These are phyloP conservation scores for Lodderomyces pseudojiufengensis DNA, from an alignment of 1,139 yeast species.

Conservation along the genomic window DNA sequence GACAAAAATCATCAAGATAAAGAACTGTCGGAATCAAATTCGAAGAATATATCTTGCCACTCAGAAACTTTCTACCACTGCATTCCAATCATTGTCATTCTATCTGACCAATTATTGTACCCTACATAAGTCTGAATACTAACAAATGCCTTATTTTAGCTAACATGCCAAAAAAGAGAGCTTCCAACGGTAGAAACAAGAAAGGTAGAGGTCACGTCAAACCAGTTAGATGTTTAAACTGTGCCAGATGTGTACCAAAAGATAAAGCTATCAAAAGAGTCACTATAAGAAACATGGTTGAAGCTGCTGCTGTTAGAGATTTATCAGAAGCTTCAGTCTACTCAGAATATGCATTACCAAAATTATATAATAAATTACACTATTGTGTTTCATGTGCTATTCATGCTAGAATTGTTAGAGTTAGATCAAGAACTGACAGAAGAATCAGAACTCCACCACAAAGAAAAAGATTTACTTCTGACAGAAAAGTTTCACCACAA, in stretches of 20 bases:
- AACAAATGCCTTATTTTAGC: slow-evolving; percentile 15
- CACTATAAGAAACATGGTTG: slow-evolving; percentile 99
- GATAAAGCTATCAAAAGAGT: slow-evolving; percentile 99
- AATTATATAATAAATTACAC: slow-evolving; percentile 99
- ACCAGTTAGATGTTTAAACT: slow-evolving; percentile 99
- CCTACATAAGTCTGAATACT: slow-evolving; percentile 16
- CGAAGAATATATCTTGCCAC: too few relatives aligned
- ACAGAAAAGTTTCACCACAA: slow-evolving; percentile 94
- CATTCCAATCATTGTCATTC: slow-evolving; percentile 1
- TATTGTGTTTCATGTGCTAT: slow-evolving; percentile 99
- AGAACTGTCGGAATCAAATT: too few relatives aligned
- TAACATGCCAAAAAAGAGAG: slow-evolving; percentile 99
- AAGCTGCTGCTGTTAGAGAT: slow-evolving; percentile 99
- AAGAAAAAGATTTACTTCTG: slow-evolving; percentile 97
- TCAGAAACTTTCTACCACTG: too few relatives aligned
- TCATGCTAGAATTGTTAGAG: slow-evolving; percentile 99
- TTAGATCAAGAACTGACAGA: slow-evolving; percentile 98
- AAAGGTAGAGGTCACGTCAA: slow-evolving; percentile 99
- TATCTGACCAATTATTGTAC: not conserved
- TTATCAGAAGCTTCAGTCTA: slow-evolving; percentile 99
- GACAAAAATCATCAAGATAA: too few relatives aligned
- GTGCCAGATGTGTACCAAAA: slow-evolving; percentile 99
- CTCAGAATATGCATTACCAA: slow-evolving; percentile 99
- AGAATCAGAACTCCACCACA: slow-evolving; percentile 98
- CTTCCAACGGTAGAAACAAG: slow-evolving; percentile 99